Evolutionary conservation across 208 protist species (phyloP).

Genomic region (Leishmania major): DNA sequence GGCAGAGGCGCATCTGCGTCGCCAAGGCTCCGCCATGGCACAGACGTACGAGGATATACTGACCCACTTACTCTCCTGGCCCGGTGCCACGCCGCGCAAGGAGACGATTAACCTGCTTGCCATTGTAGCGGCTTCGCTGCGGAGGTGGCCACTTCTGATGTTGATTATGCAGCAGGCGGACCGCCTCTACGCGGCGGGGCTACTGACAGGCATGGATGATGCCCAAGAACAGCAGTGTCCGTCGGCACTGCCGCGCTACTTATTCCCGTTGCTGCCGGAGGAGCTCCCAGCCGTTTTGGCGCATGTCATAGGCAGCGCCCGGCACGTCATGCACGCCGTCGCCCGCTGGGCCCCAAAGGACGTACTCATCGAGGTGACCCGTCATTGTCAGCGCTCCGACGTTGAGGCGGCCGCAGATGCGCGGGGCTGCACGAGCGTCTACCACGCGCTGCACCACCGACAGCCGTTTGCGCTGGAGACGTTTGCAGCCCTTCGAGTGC

Average conservation of each 20-base stretch:
- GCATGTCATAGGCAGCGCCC: conserved; percentile 43
- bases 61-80: conserved; percentile 44
- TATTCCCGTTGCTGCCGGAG: conserved; percentile 47
- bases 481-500: conserved; percentile 55
- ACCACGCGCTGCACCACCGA: conserved; percentile 61
- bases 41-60: conserved; percentile 52
- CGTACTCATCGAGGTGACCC: conserved; percentile 50
- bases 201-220: conserved; percentile 1
- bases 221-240: not conserved
- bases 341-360: conserved; percentile 53
- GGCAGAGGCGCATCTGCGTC: conserved; percentile 35
- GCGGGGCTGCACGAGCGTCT: conserved; percentile 58
- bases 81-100: conserved; percentile 44
- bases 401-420: conserved; percentile 67
- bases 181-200: conserved; percentile 22
- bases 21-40: conserved; percentile 20
- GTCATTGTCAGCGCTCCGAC: conserved; percentile 56
- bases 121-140: conserved; percentile 44
- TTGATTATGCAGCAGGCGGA: conserved; percentile 48
- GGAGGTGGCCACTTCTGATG: conserved; percentile 56
- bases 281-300: conserved; percentile 62
- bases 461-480: conserved; percentile 42
- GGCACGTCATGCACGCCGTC: conserved; percentile 73
- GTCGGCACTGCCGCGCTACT: conserved; percentile 35
- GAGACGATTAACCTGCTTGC: conserved; percentile 66